Conservation (phyloP, 768 basidiomycete species). For the Phaffia tasmanica region DNA sequence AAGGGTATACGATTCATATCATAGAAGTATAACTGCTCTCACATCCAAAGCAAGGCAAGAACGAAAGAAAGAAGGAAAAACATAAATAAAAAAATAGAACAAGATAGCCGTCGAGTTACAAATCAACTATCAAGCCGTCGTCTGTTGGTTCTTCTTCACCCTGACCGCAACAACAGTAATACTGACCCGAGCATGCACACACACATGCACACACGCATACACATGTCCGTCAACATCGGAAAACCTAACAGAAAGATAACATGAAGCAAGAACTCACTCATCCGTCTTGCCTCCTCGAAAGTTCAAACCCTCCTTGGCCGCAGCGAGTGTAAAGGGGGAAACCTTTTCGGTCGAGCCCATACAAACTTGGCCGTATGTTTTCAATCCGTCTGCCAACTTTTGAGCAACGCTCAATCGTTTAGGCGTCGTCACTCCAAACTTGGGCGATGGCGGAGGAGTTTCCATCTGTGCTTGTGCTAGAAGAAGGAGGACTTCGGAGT, state of each 20-base stretch:
- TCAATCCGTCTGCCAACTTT: constrained; percentile 35
- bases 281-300: constrained; percentile 38
- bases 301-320: constrained; percentile 32
- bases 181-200: too few relatives aligned
- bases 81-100: not conserved
- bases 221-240: not conserved
- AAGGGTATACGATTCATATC: too few relatives aligned
- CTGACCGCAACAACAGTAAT: too few relatives aligned
- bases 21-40: not conserved
- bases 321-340: constrained; percentile 38
- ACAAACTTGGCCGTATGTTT: constrained; percentile 35
- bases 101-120: not conserved
- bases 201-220: too few relatives aligned
- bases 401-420: constrained; percentile 7
- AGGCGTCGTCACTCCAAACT: not conserved
- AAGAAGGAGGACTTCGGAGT: constrained; percentile 27
- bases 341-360: constrained; percentile 36
- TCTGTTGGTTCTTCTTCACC: too few relatives aligned
- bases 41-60: not conserved
- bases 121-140: not conserved
- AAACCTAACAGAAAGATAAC: not conserved
- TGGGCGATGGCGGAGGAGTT: not conserved
- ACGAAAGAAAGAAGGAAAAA: not conserved
- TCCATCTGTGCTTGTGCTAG: constrained; percentile 8
- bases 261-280: constrained; percentile 27